These are phyloP conservation scores for Mucor saturninus DNA, from an alignment of 371 early-diverging fungal species.

Conservation along the genomic window DNA sequence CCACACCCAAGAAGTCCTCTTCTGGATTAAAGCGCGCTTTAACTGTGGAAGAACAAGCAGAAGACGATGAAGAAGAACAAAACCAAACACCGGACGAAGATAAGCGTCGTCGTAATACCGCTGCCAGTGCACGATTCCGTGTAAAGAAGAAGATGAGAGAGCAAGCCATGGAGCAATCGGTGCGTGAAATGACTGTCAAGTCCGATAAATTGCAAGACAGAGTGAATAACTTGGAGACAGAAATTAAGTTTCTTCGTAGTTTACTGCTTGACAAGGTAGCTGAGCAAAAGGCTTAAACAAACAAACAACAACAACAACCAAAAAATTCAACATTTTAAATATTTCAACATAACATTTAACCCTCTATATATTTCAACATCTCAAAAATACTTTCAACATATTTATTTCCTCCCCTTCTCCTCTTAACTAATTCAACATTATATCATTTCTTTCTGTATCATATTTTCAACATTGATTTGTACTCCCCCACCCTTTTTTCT, in stretches of 20 bases:
- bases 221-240: constrained; percentile 82
- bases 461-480: constrained; percentile 26
- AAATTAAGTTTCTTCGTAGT: constrained; percentile 87
- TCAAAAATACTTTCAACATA: constrained; percentile 16
- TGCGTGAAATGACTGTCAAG: constrained; percentile 79
- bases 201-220: constrained; percentile 73
- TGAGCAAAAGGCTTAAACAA: constrained; percentile 21
- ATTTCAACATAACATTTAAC: constrained; percentile 20
- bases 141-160: constrained; percentile 90
- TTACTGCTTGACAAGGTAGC: constrained; percentile 77
- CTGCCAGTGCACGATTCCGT: constrained; percentile 93
- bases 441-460: constrained; percentile 23
- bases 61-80: constrained; percentile 10
- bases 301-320: constrained; percentile 2
- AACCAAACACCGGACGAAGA: constrained; percentile 61
- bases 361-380: background rate
- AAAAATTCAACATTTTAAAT: constrained; percentile 28
- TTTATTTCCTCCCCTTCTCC: background rate
- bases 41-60: background rate
- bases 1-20: background rate
- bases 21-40: background rate
- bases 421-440: constrained; percentile 17
- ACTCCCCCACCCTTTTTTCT: background rate
- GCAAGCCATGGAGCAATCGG: constrained; percentile 82
- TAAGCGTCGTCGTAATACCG: constrained; percentile 92